A percentile compares a stretch with the other conserved stretches of the same genome.
Evolutionary conservation across 495 filamentous ascomycete species (phyloP).

Genomic region (Penicillium maclennaniae): DNA sequence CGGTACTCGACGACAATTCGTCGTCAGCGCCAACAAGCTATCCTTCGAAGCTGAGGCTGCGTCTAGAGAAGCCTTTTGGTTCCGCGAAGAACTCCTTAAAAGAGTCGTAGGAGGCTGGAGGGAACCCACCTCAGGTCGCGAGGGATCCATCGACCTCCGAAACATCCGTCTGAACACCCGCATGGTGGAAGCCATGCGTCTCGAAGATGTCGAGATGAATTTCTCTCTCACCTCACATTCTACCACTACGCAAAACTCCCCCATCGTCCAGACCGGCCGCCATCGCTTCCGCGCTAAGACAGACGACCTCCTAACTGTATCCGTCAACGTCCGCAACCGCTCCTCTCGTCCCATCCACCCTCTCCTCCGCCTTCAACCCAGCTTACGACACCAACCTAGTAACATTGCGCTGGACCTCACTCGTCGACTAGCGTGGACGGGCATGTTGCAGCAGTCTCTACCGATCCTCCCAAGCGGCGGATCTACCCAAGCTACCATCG

Average conservation of each 20-base stretch:
- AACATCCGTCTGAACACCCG: slow-evolving; percentile 64
- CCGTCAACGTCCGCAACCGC: slow-evolving; percentile 66
- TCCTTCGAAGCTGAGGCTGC: slow-evolving; percentile 75
- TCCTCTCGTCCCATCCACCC: slow-evolving; percentile 63
- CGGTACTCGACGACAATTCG: slow-evolving; percentile 73
- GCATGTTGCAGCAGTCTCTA: slow-evolving; percentile 71
- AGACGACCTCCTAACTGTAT: slow-evolving; percentile 69
- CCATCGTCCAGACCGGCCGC: slow-evolving; percentile 39
- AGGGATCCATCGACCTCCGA: slow-evolving; percentile 72
- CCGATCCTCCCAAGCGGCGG: slow-evolving; percentile 55
- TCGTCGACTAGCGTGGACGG: slow-evolving; percentile 80
- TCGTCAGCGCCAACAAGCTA: slow-evolving; percentile 74
- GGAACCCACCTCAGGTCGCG: slow-evolving; percentile 52
- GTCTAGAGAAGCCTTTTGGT: slow-evolving; percentile 87
- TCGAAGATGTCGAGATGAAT: slow-evolving; percentile 74
- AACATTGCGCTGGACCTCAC: slow-evolving; percentile 76
- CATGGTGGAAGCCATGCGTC: slow-evolving; percentile 79
- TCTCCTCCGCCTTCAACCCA: slow-evolving; percentile 71
- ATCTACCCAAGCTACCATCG: slow-evolving; percentile 53
- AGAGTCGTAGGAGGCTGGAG: slow-evolving; percentile 67
- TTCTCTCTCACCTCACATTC: slow-evolving; percentile 44
- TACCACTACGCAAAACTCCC: slow-evolving; percentile 12
- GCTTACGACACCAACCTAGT: slow-evolving; percentile 67
- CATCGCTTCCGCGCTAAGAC: slow-evolving; percentile 56
- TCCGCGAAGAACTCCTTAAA: slow-evolving; percentile 77